Evolutionary conservation across 495 filamentous ascomycete species (phyloP), one percentile per base, ranked within the genome.

Genomic region (Bacidia gigantensis): DNA sequence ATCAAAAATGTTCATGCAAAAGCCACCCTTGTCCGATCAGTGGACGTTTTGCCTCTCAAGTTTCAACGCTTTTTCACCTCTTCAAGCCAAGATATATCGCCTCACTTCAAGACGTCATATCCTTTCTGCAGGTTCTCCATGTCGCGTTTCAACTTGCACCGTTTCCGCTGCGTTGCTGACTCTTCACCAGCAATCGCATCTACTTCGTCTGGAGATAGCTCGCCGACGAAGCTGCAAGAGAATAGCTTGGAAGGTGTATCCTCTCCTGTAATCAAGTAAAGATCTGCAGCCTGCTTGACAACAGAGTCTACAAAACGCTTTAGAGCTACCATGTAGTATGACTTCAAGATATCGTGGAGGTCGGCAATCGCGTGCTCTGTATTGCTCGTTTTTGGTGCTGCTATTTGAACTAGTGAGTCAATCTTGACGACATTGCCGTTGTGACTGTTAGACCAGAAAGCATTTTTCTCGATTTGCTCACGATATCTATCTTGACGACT

Each of bases 271-370:
- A 72, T 26, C 11, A 76, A 59, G 44, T 57, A 61, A 26, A 62
- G 57, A 24, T 68, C 62, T 0, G 62, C 53, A 0, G 61, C 67
- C 53, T 73, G 69, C 55, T 66, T 66, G 51, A 67, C 77, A 14
- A 81, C 61, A 51, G 63, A 69, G 51, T 84, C 79, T 9, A 78
- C 67, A 48, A 83, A 81, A 1, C 74, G 65, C 51, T 73, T 75
- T 14, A 56, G 63, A 0, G 76, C 69, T 0, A 82, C 75, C 38
- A 74, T 72, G 64, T 84, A 83, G 61, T 84, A 84, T 3, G 71
- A 64, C 41, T 72, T 50, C 1, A 83, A 61, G n/a, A 74, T 71
- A 53, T 83, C 75, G 46, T 82, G 77, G 9, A 83, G 69, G 0
- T 77, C 70, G 49, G 72, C 62, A 9, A 69, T 55, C 5, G 65